Conservation (phyloP, 2,329 filamentous ascomycete species). For the Botrytis sinoallii region DNA sequence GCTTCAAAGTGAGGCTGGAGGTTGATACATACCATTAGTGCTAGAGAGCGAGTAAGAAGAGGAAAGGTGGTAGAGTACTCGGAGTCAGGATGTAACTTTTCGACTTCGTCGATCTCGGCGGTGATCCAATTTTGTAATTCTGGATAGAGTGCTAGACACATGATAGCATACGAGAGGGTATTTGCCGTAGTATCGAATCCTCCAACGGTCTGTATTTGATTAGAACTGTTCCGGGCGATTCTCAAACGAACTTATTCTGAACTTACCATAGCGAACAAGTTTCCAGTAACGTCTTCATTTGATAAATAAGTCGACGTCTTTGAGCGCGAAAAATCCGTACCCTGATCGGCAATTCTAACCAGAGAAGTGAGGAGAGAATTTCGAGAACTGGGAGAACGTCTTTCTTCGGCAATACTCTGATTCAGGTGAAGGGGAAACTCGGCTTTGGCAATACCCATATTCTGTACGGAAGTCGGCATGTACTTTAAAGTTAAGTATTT, state of each 20-base stretch:
- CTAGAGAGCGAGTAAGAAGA: constrained; percentile 19
- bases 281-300: constrained; percentile 23
- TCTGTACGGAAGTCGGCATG: background rate
- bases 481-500: background rate
- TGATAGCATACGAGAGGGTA: constrained; percentile 48
- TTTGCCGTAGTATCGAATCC: constrained; percentile 51
- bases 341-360: constrained; percentile 14
- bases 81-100: background rate
- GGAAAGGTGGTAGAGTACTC: constrained; percentile 22
- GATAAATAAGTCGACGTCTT: constrained; percentile 11
- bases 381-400: constrained; percentile 19
- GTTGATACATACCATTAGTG: constrained; percentile 38
- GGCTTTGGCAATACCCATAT: background rate
- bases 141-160: constrained; percentile 45
- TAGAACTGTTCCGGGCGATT: background rate
- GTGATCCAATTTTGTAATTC: constrained; percentile 51
- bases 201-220: constrained; percentile 37
- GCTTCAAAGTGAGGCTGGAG: background rate
- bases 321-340: constrained; percentile 4
- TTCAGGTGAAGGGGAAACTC: constrained; percentile 6
- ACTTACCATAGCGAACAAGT: constrained; percentile 33
- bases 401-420: constrained; percentile 12
- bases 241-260: background rate
- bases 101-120: constrained; percentile 43
- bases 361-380: constrained; percentile 10